A percentile compares a stretch with the other conserved stretches of the same genome.
Conservation (phyloP, 352 stramenopile species). For the Chrysophaeum taylorii region DNA sequence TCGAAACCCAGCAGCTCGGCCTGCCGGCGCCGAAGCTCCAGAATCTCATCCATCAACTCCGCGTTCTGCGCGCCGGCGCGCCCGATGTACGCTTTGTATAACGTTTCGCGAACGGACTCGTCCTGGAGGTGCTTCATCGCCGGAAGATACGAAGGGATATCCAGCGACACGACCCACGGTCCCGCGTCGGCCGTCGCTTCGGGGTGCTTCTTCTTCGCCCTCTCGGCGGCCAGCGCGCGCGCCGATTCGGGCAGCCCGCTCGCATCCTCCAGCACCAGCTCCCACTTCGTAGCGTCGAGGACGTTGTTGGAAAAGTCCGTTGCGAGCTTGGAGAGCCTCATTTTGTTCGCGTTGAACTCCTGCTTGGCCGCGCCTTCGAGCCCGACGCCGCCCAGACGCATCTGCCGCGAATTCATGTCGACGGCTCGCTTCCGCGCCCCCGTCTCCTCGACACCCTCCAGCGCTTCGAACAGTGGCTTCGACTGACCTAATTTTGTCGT, state of each 20-base stretch:
- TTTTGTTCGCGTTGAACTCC: constrained; percentile 88
- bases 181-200: constrained; percentile 60
- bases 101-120: constrained; percentile 69
- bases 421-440: constrained; percentile 58
- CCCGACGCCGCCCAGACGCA: constrained; percentile 80
- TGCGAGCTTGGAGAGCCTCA: constrained; percentile 75
- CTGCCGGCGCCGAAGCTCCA: constrained; percentile 77
- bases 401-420: constrained; percentile 65
- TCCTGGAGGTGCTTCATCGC: constrained; percentile 87
- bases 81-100: constrained; percentile 83
- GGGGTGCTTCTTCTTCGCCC: constrained; percentile 28
- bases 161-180: constrained; percentile 86
- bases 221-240: constrained; percentile 73
- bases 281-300: constrained; percentile 92
- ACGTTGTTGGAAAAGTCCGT: constrained; percentile 93
- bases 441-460: constrained; percentile 56
- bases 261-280: constrained; percentile 67
- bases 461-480: constrained; percentile 76
- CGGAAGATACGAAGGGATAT: constrained; percentile 83
- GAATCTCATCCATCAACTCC: constrained; percentile 78
- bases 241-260: constrained; percentile 74
- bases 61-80: constrained; percentile 83
- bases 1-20: constrained; percentile 77
- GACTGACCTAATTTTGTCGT: constrained; percentile 80
- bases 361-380: constrained; percentile 75